Conservation (phyloP, 768 basidiomycete genomes). For the Amanita molliuscula region DNA sequence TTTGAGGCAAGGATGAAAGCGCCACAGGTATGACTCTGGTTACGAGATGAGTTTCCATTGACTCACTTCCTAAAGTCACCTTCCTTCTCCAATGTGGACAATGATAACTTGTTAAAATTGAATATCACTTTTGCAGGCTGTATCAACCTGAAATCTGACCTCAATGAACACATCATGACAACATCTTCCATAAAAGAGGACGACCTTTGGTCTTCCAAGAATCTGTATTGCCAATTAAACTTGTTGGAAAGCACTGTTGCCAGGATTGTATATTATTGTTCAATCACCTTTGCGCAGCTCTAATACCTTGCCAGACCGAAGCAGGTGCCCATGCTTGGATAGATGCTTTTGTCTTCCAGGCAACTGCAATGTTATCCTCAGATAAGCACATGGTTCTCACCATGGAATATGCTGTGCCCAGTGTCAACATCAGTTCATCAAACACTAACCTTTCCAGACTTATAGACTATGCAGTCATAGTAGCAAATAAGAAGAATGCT, state of each 20-base stretch:
- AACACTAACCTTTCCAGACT: not conserved
- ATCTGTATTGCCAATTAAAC: not conserved
- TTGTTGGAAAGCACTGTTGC: conserved; percentile 1
- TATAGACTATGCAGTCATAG: conserved; percentile 1
- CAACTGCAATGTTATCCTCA: not conserved
- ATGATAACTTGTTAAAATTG: not conserved
- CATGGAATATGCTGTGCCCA: conserved; percentile 11
- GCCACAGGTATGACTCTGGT: too few relatives aligned
- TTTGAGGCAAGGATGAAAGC: too few relatives aligned
- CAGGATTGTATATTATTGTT: not conserved
- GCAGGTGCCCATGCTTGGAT: not conserved
- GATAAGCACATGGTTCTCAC: conserved; percentile 6
- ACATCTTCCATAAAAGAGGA: not conserved
- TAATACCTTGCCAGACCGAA: not conserved
- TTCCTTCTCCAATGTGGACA: not conserved
- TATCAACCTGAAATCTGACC: not conserved
- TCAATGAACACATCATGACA: not conserved
- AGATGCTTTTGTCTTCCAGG: not conserved
- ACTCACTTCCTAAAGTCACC: not conserved
- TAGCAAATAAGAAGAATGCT: conserved; percentile 1
- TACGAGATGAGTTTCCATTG: too few relatives aligned
- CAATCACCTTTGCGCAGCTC: not conserved
- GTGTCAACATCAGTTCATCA: not conserved
- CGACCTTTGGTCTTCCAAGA: conserved; percentile 3
- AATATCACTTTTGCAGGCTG: not conserved